Evolutionary conservation across 192 early-diverging fungal species (phyloP).

Genomic region (Umbelopsis ramanniana): DNA sequence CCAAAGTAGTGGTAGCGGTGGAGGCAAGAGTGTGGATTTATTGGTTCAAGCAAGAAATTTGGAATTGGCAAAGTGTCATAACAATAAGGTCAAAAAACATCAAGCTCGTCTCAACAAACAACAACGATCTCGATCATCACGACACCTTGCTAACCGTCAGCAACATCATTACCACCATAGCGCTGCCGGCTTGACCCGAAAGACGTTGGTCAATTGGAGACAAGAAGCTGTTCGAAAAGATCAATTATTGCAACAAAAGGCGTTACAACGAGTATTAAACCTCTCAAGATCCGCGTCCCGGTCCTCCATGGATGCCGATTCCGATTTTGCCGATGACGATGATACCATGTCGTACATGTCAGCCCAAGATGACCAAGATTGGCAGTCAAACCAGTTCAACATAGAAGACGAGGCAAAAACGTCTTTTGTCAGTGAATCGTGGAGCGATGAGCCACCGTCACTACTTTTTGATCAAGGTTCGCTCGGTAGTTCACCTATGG

Average conservation of each 20-base stretch:
- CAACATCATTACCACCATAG: neutral
- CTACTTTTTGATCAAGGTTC: conserved; percentile 25
- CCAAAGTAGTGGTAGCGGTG: neutral
- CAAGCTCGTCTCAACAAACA: neutral
- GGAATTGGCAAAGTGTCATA: neutral
- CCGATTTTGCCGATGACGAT: conserved; percentile 13
- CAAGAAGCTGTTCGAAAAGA: conserved; percentile 31
- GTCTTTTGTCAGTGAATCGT: conserved; percentile 12
- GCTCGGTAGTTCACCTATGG: conserved; percentile 5
- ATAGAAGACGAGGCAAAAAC: conserved; percentile 1
- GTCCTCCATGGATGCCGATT: conserved; percentile 17
- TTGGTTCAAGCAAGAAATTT: conserved; percentile 18
- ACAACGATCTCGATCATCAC: neutral
- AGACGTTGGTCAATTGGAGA: conserved; percentile 12
- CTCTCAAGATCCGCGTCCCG: conserved; percentile 18
- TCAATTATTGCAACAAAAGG: conserved; percentile 17
- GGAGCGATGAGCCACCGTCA: neutral
- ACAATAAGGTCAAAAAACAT: neutral
- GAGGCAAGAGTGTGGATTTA: conserved; percentile 13
- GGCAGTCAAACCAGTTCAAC: neutral
- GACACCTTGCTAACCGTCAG: neutral
- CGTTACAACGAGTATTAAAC: conserved; percentile 5
- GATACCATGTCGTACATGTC: neutral
- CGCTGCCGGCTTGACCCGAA: neutral
- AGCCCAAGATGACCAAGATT: conserved; percentile 21